A percentile compares a stretch with the other conserved stretches of the same genome.
These are phyloP conservation scores for Heteromeles arbutifolia DNA, from an alignment of 306 rosid species.

Conservation along the genomic window DNA sequence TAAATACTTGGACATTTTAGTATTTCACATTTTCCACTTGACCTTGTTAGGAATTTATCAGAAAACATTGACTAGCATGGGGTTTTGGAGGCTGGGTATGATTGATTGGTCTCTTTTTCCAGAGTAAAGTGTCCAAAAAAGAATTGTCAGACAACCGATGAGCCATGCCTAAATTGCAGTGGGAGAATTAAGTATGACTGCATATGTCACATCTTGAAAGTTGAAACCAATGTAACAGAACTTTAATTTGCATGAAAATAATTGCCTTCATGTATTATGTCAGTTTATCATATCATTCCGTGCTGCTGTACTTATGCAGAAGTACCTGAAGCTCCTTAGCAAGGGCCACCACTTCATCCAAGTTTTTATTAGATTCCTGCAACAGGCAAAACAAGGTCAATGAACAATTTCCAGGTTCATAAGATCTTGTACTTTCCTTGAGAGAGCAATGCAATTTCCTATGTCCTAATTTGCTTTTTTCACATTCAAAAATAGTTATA, in stretches of 20 bases:
- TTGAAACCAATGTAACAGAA: not conserved
- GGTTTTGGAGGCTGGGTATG: not conserved
- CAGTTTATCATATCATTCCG: not conserved
- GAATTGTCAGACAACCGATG: not conserved
- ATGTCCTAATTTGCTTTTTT: not conserved
- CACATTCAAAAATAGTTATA: not conserved
- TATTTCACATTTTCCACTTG: not conserved
- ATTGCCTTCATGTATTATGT: not conserved
- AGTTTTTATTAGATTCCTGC: conserved; percentile 81
- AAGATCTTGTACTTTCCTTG: not conserved
- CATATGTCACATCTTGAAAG: not conserved
- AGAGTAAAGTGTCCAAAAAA: not conserved
- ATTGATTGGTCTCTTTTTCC: not conserved
- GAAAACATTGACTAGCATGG: not conserved
- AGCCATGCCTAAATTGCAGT: not conserved
- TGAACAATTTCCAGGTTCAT: not conserved
- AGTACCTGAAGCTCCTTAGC: conserved; percentile 89
- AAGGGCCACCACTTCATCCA: conserved; percentile 89
- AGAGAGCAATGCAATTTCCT: not conserved
- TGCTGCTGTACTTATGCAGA: not conserved
- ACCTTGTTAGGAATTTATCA: not conserved
- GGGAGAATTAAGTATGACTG: not conserved
- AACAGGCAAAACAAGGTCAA: conserved; percentile 14
- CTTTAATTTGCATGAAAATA: not conserved
- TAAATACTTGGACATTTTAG: not conserved